These are phyloP conservation scores for Thelonectria rubi DNA, from an alignment of 2,329 filamentous ascomycete genomes.

Conservation along the genomic window DNA sequence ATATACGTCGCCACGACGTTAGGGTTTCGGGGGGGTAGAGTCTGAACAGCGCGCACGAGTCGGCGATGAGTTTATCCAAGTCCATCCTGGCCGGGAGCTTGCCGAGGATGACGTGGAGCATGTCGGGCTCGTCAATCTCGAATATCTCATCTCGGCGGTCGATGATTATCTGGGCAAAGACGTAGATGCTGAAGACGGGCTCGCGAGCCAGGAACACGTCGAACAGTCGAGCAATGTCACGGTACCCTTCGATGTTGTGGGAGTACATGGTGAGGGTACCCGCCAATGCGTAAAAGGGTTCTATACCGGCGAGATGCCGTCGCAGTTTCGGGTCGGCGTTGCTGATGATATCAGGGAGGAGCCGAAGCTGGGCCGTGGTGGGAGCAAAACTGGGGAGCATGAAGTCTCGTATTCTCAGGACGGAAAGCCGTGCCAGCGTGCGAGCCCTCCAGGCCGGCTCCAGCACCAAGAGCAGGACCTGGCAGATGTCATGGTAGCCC, in stretches of 20 bases:
- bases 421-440: slow-evolving; percentile 81
- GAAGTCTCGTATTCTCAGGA: slow-evolving; percentile 93
- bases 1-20: slow-evolving; percentile 76
- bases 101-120: slow-evolving; percentile 87
- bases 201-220: slow-evolving; percentile 89
- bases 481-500: slow-evolving; percentile 97
- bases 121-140: slow-evolving; percentile 90
- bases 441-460: slow-evolving; percentile 66
- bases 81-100: slow-evolving; percentile 85
- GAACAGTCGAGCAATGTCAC: slow-evolving; percentile 88
- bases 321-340: slow-evolving; percentile 76
- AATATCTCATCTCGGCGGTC: slow-evolving; percentile 85
- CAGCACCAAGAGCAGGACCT: slow-evolving; percentile 90
- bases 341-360: slow-evolving; percentile 84
- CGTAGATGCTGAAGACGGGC: slow-evolving; percentile 88
- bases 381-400: slow-evolving; percentile 91
- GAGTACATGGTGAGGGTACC: slow-evolving; percentile 96
- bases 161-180: slow-evolving; percentile 89
- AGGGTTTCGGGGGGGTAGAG: slow-evolving; percentile 77
- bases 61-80: slow-evolving; percentile 78
- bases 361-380: slow-evolving; percentile 82
- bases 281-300: slow-evolving; percentile 93
- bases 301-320: slow-evolving; percentile 76
- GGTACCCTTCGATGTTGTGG: slow-evolving; percentile 91
- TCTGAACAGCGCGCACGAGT: slow-evolving; percentile 70